Conservation (phyloP, 345 rosid species). For the Conringia planisiliqua region DNA sequence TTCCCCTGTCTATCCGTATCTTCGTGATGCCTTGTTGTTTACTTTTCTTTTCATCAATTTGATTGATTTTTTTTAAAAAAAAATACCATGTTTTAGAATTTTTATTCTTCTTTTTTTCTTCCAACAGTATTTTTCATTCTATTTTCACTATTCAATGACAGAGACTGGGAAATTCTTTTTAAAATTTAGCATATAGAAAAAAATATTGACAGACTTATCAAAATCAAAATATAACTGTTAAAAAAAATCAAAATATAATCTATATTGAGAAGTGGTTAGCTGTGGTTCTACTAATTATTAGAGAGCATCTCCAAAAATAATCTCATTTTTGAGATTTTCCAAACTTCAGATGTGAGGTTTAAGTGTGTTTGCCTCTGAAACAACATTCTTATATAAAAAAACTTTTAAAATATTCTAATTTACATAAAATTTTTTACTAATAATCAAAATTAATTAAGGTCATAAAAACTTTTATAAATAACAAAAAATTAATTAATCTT, state of each 20-base stretch:
- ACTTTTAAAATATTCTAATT: too few species aligned
- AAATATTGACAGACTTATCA: not conserved
- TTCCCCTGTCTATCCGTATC: constrained; percentile 27
- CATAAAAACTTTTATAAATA: too few species aligned
- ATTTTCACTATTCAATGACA: constrained; percentile 19
- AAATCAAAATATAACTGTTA: too few species aligned
- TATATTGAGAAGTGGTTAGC: not conserved
- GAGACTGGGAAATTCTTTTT: not conserved
- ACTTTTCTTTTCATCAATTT: constrained; percentile 18
- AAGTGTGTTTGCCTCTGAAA: too few species aligned
- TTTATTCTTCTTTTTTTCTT: not conserved
- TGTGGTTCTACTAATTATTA: not conserved
- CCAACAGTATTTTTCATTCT: constrained; percentile 27
- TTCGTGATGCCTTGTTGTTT: constrained; percentile 13
- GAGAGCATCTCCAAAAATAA: too few species aligned
- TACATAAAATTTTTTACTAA: too few species aligned
- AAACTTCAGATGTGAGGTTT: too few species aligned
- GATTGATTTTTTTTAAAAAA: not conserved
- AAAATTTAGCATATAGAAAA: not conserved
- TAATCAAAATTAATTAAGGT: too few species aligned
- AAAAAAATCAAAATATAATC: too few species aligned
- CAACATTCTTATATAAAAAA: too few species aligned
- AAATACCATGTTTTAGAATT: constrained; percentile 19
- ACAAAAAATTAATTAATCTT: too few species aligned
- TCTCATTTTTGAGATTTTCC: too few species aligned